Evolutionary conservation across 345 rosid species (phyloP).

Genomic region (Arabis hirsuta): DNA sequence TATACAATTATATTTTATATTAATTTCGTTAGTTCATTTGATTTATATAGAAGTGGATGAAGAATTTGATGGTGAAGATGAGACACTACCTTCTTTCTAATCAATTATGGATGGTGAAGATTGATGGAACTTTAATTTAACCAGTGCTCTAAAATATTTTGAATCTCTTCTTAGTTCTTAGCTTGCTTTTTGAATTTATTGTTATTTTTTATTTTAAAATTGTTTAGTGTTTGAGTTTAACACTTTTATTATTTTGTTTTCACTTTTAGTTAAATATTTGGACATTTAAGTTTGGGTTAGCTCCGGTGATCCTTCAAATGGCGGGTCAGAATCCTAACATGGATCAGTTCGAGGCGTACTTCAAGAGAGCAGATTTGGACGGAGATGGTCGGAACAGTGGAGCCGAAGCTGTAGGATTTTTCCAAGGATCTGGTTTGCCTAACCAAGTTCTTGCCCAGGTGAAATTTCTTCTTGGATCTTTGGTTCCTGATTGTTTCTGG

Average conservation of each 20-base stretch:
- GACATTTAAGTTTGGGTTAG: constrained; percentile 18
- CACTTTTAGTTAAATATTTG: no score
- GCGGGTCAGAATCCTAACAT: constrained; percentile 57
- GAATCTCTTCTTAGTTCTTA: no score
- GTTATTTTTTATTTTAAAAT: no score
- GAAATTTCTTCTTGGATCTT: constrained; percentile 27
- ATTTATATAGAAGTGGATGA: no score
- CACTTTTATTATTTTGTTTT: constrained; percentile 21
- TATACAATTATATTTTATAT: no score
- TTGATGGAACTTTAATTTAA: no score
- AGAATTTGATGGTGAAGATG: no score
- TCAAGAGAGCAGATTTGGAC: constrained; percentile 91
- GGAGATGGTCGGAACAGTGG: constrained; percentile 96
- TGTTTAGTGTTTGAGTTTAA: constrained; percentile 31
- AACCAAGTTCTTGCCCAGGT: constrained; percentile 94
- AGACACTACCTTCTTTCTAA: no score
- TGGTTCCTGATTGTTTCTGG: constrained; percentile 25
- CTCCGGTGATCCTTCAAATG: constrained; percentile 44
- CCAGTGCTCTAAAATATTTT: no score
- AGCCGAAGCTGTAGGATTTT: constrained; percentile 86
- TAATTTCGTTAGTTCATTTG: no score
- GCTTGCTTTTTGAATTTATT: no score
- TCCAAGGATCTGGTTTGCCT: constrained; percentile 89
- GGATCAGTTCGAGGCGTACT: constrained; percentile 88
- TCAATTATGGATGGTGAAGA: no score